Evolutionary conservation across 208 protist species (phyloP), one percentile per base, ranked within the genome.

Genomic region (Angomonas desouzai): DNA sequence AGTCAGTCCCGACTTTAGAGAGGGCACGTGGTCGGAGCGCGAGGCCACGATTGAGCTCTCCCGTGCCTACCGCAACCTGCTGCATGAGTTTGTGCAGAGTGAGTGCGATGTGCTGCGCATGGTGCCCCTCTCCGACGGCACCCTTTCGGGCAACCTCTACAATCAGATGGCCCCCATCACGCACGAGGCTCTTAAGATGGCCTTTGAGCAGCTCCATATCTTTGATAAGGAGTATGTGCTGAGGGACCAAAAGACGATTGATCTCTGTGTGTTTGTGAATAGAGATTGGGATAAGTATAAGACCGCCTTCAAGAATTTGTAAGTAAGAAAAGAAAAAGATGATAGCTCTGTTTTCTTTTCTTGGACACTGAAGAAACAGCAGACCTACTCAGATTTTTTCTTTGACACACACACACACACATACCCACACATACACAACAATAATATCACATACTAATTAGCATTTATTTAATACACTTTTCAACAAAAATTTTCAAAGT

Each of bases 241-340:
- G 62, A 71, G 78, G 3, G 69, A 74, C 25, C 70, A 89, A 20
- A 90, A 89, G 70, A 68, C 66, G 33, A 72, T 96, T 16, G 85
- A 96, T 69, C 66, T 96, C 11, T 96, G 90, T 65, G 68, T 96
- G 7, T 96, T 96, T 64, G 81, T 90, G 75, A 91, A 93, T 48
- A 75, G 87, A 22, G 90, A 96, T 55, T 93, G 77, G 77, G 81
- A 93, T 59, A 83, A 78, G 82, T 93, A 86, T 64, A 77, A 82
- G 62, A 88, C 45, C 48, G 83, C 78, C 48, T 93, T 93, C 40
- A 77, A 89, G 62, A 80, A 67, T 59, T 62, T 79, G 25, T 63
- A 60, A 13, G 45, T 64, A 34, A 16, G 9, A 53, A 10, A 55
- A 51, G 25, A 60, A 49, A 59, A 22, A 33, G 16, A 51, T 9